Evolutionary conservation across 805 yeast genomes (phyloP).

Genomic region (Metschnikowia borealis): DNA sequence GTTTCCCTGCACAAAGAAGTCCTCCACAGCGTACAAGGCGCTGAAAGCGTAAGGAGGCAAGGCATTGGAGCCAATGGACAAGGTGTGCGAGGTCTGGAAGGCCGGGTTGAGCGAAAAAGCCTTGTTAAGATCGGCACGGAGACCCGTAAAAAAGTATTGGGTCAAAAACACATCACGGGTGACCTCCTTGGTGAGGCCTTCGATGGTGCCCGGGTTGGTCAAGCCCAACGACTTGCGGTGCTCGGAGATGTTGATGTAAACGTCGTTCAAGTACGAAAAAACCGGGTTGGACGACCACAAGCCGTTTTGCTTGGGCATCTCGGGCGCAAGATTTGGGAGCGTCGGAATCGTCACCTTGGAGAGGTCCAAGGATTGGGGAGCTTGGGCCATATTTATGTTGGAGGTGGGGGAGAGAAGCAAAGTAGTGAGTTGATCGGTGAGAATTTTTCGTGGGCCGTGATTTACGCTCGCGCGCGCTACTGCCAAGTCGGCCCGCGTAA

Average conservation of each 20-base stretch:
- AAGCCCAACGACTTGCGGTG: constrained; percentile 82
- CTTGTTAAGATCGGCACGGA: constrained; percentile 94
- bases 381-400: constrained; percentile 13
- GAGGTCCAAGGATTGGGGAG: constrained; percentile 43
- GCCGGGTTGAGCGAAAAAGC: constrained; percentile 88
- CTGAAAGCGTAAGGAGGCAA: constrained; percentile 89
- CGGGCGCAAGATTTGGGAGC: constrained; percentile 53
- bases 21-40: constrained; percentile 84
- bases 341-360: constrained; percentile 55
- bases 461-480: background rate
- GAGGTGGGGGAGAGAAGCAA: background rate
- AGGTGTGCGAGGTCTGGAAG: constrained; percentile 94
- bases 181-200: constrained; percentile 90
- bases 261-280: constrained; percentile 72
- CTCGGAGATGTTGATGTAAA: constrained; percentile 63
- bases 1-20: constrained; percentile 84
- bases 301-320: constrained; percentile 49
- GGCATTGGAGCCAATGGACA: constrained; percentile 79
- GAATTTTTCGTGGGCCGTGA: constrained; percentile 3
- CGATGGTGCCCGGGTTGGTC: constrained; percentile 91
- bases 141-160: constrained; percentile 89
- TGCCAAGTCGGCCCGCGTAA: background rate
- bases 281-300: constrained; percentile 84
- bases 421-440: background rate
- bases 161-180: constrained; percentile 86